Evolutionary conservation across 75 land plant species (phyloP).

Genomic region (Pinus taeda): DNA sequence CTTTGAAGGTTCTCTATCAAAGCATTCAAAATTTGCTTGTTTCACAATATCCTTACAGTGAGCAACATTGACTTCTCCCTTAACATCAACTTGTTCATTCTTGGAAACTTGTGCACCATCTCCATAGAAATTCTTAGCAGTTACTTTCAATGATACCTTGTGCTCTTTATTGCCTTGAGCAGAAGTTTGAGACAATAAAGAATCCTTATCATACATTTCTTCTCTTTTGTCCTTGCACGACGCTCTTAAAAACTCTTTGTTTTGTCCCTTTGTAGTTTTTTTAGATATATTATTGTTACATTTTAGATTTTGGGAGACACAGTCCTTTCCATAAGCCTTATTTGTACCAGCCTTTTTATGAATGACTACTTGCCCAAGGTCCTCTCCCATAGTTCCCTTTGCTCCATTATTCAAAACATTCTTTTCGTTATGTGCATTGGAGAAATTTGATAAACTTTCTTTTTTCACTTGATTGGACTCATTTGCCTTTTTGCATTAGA

Average conservation of each 20-base stretch:
- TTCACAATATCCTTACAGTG: no score
- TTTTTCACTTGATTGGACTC: background rate
- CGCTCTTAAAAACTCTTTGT: conserved; percentile 4
- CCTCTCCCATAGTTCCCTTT: conserved; percentile 8
- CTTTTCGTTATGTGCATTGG: background rate
- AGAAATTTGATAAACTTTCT: background rate
- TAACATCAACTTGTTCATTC: no score
- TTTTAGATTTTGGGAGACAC: conserved; percentile 7
- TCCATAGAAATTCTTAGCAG: no score
- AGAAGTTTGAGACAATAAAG: conserved; percentile 11
- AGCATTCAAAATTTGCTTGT: no score
- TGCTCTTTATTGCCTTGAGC: no score
- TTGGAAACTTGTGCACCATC: no score
- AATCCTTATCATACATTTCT: conserved; percentile 8
- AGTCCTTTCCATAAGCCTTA: conserved; percentile 15
- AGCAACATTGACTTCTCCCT: no score
- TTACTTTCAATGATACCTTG: no score
- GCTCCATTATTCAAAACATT: background rate
- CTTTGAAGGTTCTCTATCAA: no score
- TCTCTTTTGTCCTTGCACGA: conserved; percentile 19
- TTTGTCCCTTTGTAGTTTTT: conserved; percentile 19
- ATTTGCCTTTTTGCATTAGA: conserved; percentile 2
- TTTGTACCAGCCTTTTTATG: conserved; percentile 11
- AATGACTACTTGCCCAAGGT: conserved; percentile 5
- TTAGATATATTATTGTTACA: conserved; percentile 6